Evolutionary conservation across 345 rosid genomes (phyloP), one percentile per base, ranked within the genome.

Genomic region (Excoecaria cochinchinensis): DNA sequence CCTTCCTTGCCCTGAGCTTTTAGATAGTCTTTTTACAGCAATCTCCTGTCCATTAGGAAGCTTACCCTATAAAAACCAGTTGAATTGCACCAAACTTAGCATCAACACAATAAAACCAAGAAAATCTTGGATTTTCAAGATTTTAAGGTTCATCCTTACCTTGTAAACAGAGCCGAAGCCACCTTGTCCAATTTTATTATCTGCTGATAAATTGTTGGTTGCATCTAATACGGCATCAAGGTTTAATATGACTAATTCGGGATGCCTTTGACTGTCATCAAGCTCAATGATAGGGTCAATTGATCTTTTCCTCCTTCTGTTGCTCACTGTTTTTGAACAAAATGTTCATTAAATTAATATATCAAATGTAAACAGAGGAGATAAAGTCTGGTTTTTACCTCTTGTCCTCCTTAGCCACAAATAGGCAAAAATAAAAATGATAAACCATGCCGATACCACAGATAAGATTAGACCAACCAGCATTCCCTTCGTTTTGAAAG

Each of bases 111-210:
- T 44, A 10, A n/a, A 44, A 44, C 7, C 10, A 6, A 6, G 48
- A 44, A 6, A 44, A 44, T 44, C 48, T 44, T 44, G 46, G 8
- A 42, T 42, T 42, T 42, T 42, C 8, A 42, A 42, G 46, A 42
- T 42, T 42, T 4, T 44, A 44, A 44, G 10, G 10, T 44, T 44
- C 5, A 31, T 44, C 10, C 48, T 44, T 39, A 82, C 88, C 85
- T 77, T 80, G 62, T 85, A 77, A 2, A 84, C 83, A 4, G 75
- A 31, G 4, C 87, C 85, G 66, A 79, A 84, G 16, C 87, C 87
- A n/a, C 87, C 87, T 67, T 67, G 69, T 25, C 85, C 85, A 1
- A 85, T 58, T 73, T 70, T 80, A 38, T 68, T 85, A 10, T 12
- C 67, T 8, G 11, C 24, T 12, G 82, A 75, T 63, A 85, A 85